Evolutionary conservation across 805 yeast genomes (phyloP).

Genomic region (Jamesozyma gamospora): DNA sequence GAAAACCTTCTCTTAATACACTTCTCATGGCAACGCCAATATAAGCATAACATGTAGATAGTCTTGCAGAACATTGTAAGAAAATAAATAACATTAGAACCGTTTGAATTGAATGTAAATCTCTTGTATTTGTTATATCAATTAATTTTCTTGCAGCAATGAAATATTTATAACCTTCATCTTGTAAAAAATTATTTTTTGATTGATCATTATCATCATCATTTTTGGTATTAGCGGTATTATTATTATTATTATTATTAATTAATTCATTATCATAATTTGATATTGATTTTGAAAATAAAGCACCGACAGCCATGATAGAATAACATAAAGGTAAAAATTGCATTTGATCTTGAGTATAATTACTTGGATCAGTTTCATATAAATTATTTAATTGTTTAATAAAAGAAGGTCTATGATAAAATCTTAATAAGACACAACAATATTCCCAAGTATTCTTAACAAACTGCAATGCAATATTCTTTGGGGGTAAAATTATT

Average conservation of each 20-base stretch:
- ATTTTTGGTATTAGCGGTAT: too few relatives aligned
- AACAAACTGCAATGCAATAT: slow-evolving; percentile 61
- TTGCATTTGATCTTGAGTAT: slow-evolving; percentile 67
- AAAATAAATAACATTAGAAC: slow-evolving; percentile 79
- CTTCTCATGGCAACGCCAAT: slow-evolving; percentile 84
- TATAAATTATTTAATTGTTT: slow-evolving; percentile 67
- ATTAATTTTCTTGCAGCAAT: slow-evolving; percentile 76
- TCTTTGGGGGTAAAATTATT: slow-evolving; percentile 67
- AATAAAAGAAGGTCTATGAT: slow-evolving; percentile 75
- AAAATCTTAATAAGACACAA: slow-evolving; percentile 73
- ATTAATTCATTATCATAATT: not conserved
- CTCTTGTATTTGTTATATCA: slow-evolving; percentile 80
- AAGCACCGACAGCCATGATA: slow-evolving; percentile 77
- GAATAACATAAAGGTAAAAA: slow-evolving; percentile 77
- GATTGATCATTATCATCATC: not conserved
- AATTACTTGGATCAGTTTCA: slow-evolving; percentile 65
- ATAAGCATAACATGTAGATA: slow-evolving; percentile 84
- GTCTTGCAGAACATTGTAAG: slow-evolving; percentile 74
- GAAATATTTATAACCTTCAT: slow-evolving; percentile 75
- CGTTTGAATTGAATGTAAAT: slow-evolving; percentile 74
- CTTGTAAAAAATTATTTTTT: slow-evolving; percentile 30
- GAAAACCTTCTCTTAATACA: slow-evolving; percentile 78
- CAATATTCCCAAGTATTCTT: slow-evolving; percentile 80
- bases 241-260: slow-evolving; percentile 1
- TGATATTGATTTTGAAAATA: slow-evolving; percentile 40